These are phyloP conservation scores for Beta corolliflora DNA, from an alignment of 179 eudicot species.

Conservation along the genomic window DNA sequence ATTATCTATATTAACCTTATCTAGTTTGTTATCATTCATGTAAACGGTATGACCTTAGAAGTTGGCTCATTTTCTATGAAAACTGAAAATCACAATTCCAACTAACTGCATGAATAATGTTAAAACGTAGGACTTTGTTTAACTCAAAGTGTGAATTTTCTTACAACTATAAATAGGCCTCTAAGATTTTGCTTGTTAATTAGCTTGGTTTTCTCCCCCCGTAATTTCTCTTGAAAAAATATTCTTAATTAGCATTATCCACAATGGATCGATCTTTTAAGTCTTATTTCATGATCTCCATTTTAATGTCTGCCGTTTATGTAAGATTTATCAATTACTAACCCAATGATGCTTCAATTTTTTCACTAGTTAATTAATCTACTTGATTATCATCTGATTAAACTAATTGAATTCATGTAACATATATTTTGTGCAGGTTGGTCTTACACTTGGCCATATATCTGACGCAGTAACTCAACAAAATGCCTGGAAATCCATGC, in stretches of 20 bases:
- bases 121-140: background rate
- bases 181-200: background rate
- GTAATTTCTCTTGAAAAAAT: too few relatives aligned
- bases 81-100: background rate
- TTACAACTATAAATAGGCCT: background rate
- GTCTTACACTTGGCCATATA: background rate
- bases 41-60: background rate
- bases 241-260: background rate
- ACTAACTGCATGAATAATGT: background rate
- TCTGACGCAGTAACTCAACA: background rate
- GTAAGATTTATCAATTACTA: background rate
- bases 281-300: background rate
- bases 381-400: background rate
- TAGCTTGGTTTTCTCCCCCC: background rate
- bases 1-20: background rate
- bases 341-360: background rate
- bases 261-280: background rate
- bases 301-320: background rate
- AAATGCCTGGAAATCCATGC: background rate
- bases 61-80: background rate
- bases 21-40: background rate
- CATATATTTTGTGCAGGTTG: background rate
- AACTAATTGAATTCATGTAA: background rate
- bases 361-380: background rate
- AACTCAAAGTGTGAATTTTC: background rate